Evolutionary conservation across 148 eudicot species (phyloP).

Genomic region (Fagopyrum esculentum): DNA sequence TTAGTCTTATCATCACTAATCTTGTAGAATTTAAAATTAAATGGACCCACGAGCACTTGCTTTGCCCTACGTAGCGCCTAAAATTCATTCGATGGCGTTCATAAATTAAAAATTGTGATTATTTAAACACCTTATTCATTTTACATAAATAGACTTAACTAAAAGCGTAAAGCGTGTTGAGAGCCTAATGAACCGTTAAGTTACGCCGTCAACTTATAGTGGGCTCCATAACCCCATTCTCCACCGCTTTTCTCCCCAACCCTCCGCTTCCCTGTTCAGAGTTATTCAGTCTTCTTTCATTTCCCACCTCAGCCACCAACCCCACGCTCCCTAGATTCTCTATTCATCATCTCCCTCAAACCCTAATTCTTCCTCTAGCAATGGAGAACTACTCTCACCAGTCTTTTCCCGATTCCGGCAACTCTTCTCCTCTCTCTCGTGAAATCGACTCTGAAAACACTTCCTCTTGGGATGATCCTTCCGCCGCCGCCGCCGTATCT

Average conservation of each 20-base stretch:
- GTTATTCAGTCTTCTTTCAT: not conserved
- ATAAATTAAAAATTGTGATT: too few relatives aligned
- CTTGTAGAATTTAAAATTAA: not conserved
- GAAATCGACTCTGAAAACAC: conserved; percentile 61
- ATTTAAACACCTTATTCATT: too few relatives aligned
- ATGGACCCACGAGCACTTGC: not conserved
- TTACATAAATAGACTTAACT: not conserved
- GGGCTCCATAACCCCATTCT: not conserved
- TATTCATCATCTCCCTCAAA: not conserved
- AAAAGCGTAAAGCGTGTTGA: not conserved
- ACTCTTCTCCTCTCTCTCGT: conserved; percentile 77
- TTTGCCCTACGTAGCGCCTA: not conserved
- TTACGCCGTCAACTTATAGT: too few relatives aligned
- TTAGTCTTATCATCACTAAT: not conserved
- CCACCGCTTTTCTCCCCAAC: not conserved
- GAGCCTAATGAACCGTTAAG: not conserved
- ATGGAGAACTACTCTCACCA: conserved; percentile 64
- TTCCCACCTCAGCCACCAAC: not conserved
- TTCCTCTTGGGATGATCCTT: conserved; percentile 20
- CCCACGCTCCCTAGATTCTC: not conserved
- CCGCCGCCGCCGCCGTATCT: conserved; percentile 53
- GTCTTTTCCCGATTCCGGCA: conserved; percentile 68
- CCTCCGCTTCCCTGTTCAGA: not conserved
- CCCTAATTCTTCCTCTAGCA: not conserved
- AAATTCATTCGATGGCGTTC: too few relatives aligned